These are phyloP conservation scores for Galeopsis tetrahit DNA, from an alignment of 257 asterid genomes.

Conservation along the genomic window DNA sequence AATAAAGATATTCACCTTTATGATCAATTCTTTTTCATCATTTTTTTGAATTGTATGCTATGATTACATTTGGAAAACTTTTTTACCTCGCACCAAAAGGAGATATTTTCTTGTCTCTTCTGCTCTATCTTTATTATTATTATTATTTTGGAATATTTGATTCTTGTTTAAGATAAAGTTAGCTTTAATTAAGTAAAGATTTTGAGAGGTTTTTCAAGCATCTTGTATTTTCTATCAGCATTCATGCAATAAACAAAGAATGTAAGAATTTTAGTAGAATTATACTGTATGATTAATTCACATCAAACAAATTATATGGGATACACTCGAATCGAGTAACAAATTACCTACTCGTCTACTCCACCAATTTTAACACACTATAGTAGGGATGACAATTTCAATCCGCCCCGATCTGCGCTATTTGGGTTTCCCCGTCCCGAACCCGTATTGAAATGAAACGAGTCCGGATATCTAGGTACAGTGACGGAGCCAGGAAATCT, in stretches of 20 bases:
- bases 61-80: constrained; percentile 34
- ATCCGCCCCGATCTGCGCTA: too few species aligned
- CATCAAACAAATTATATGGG: neutral
- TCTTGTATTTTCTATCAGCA: neutral
- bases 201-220: neutral
- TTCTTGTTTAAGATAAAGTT: neutral
- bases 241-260: neutral
- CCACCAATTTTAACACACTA: neutral
- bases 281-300: too few species aligned
- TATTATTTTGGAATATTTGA: neutral
- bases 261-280: too few species aligned
- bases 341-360: neutral
- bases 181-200: neutral
- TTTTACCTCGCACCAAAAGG: constrained; percentile 31
- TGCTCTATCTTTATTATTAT: neutral
- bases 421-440: too few species aligned
- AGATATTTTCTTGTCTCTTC: constrained; percentile 36
- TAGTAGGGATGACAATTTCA: too few species aligned
- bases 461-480: too few species aligned
- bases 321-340: too few species aligned
- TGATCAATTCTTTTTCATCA: constrained; percentile 24
- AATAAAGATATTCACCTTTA: constrained; percentile 33
- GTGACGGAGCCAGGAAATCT: too few species aligned
- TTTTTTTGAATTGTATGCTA: constrained; percentile 29
- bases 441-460: too few species aligned